These are phyloP conservation scores for Rhizopogon roseolus DNA, from an alignment of 768 basidiomycete genomes.

Conservation along the genomic window DNA sequence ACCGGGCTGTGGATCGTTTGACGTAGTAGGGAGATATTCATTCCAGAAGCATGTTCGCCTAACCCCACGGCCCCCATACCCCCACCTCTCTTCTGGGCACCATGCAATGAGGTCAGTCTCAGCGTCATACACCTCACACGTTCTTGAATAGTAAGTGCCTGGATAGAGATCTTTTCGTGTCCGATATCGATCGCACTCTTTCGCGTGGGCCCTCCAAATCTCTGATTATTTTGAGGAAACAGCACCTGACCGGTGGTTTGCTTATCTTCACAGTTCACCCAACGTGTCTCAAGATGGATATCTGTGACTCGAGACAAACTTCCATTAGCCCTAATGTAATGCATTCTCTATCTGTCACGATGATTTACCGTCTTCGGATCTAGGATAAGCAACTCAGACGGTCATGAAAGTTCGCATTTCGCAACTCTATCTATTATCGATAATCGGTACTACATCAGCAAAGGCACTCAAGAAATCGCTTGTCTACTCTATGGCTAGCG, in stretches of 20 bases:
- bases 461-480: too few species aligned
- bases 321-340: too few species aligned
- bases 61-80: too few species aligned
- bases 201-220: background rate
- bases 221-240: background rate
- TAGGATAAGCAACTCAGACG: conserved; percentile 4
- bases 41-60: background rate
- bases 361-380: conserved; percentile 10
- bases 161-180: background rate
- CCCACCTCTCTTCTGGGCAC: background rate
- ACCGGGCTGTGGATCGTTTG: background rate
- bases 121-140: background rate
- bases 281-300: background rate
- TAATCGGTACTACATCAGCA: conserved; percentile 6
- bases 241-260: background rate
- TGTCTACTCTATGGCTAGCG: too few species aligned
- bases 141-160: too few species aligned
- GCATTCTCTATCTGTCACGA: background rate
- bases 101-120: background rate
- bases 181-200: background rate
- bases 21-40: background rate
- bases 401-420: conserved; percentile 2
- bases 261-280: background rate
- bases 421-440: conserved; percentile 1
- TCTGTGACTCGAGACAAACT: background rate